These are phyloP conservation scores for Aureobasidium sp. DNA, from an alignment of 2,329 filamentous ascomycete genomes.

Conservation along the genomic window DNA sequence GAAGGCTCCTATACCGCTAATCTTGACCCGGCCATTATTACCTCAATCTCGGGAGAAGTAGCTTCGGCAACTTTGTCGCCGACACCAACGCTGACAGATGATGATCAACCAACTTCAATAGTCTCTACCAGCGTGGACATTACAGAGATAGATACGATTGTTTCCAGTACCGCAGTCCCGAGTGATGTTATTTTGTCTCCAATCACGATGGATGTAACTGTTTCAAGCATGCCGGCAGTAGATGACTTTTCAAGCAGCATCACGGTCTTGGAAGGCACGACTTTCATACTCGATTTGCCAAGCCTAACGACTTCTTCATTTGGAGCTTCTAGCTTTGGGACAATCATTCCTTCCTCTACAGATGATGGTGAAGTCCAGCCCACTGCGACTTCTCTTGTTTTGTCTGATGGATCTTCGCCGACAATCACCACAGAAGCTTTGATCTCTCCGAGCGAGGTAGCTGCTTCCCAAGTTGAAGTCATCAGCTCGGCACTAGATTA, in stretches of 20 bases:
- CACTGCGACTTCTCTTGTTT: not conserved
- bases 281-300: not conserved
- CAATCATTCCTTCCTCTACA: not conserved
- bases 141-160: not conserved
- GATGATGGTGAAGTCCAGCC: not conserved
- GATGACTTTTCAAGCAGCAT: not conserved
- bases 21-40: not conserved
- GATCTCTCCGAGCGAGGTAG: not conserved
- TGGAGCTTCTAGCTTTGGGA: not conserved
- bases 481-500: conserved; percentile 1
- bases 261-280: not conserved
- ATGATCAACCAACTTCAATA: not conserved
- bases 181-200: not conserved
- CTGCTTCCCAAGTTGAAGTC: not conserved
- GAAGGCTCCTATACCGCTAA: too few species aligned
- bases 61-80: not conserved
- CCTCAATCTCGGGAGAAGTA: not conserved
- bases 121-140: not conserved
- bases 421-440: not conserved
- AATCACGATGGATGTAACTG: not conserved
- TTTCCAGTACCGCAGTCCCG: not conserved
- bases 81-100: not conserved
- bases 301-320: not conserved
- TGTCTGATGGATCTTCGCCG: too few species aligned
- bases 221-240: too few species aligned